Evolutionary conservation across 352 stramenopile species (phyloP), one percentile per base, ranked within the genome.

Genomic region (Globisporangium echinulatum): DNA sequence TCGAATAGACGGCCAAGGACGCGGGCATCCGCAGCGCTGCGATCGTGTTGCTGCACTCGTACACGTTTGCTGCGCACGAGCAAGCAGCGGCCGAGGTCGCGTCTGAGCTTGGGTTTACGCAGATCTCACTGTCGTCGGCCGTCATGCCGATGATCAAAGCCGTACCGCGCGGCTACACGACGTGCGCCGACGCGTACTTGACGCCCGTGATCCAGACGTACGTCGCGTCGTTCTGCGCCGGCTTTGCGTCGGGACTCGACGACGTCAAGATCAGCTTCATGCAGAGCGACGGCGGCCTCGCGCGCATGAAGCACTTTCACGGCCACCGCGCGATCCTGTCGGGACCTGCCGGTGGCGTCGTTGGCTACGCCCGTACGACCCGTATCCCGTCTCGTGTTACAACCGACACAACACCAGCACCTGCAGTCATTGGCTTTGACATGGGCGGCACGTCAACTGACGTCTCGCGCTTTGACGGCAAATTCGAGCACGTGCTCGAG

Each of bases 61-160:
- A 98, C 70, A 97, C 96, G 17, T 99, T 97, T 63, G 81, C 86
- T 7, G 77, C 93, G 52, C 96, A 99, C 67, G 97, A 99, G 75
- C 54, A 88, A 52, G 63, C 87, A 39, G 89, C 98, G 14, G 92
- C 86, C 1, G 69, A 90, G 39, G 71, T 99, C 37, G 96, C 96
- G 0, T 49, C 71, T 14, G 82, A 94, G 37, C 82, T 99, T 59
- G 94, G 92, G 19, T 99, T 99, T 69, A 85, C 77, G 33, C 96
- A 99, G 69, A 84, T 96, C 53, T 96, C 86, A 33, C 64, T 94
- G 14, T 96, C 87, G 37, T 94, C 80, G 0, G 77, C 96, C 50
- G 94, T 99, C 19, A 99, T 99, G 95, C 92, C 93, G 1, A 99
- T 99, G 97, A 94, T 99, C 61, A 99, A 99, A 71, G 83, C 97